These are phyloP conservation scores for Balakata baccata DNA, from an alignment of 345 rosid species.

Conservation along the genomic window DNA sequence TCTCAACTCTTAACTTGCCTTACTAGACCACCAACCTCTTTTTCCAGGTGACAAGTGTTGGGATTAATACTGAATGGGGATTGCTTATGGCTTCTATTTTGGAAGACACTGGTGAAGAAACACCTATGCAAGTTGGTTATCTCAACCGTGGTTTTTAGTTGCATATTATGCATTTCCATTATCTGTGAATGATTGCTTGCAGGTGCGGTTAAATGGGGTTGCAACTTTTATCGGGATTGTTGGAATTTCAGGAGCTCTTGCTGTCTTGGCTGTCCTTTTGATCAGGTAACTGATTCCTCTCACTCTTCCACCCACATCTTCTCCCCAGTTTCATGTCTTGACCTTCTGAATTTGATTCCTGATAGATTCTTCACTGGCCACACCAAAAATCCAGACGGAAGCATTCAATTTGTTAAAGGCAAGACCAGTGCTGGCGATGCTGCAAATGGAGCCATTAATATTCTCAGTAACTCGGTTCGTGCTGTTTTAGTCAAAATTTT, in stretches of 20 bases:
- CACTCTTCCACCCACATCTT: background rate
- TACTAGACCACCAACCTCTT: too few species aligned
- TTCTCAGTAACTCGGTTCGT: constrained; percentile 25
- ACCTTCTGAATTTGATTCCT: background rate
- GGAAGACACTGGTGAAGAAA: constrained; percentile 39
- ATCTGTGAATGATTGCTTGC: constrained; percentile 9
- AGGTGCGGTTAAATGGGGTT: constrained; percentile 97
- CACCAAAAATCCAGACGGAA: constrained; percentile 47
- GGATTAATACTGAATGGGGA: constrained; percentile 38
- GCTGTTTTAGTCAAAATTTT: too few species aligned
- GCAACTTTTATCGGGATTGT: constrained; percentile 94
- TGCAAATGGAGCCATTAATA: constrained; percentile 71
- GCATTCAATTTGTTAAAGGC: constrained; percentile 50
- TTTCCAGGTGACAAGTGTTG: constrained; percentile 33
- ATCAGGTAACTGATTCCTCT: constrained; percentile 42
- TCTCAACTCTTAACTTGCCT: background rate
- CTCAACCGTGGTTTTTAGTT: background rate
- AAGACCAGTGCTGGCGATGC: constrained; percentile 50
- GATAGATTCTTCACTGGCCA: constrained; percentile 81
- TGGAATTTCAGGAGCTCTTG: constrained; percentile 82
- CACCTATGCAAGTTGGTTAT: constrained; percentile 33
- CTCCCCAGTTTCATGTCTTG: background rate
- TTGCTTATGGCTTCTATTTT: constrained; percentile 38
- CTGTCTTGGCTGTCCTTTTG: constrained; percentile 73
- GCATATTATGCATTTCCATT: background rate